A percentile compares a stretch with the other conserved stretches of the same genome.
phyloP scores from a whole-genome alignment of 345 rosid genomes.

The Salix exigua region DNA sequence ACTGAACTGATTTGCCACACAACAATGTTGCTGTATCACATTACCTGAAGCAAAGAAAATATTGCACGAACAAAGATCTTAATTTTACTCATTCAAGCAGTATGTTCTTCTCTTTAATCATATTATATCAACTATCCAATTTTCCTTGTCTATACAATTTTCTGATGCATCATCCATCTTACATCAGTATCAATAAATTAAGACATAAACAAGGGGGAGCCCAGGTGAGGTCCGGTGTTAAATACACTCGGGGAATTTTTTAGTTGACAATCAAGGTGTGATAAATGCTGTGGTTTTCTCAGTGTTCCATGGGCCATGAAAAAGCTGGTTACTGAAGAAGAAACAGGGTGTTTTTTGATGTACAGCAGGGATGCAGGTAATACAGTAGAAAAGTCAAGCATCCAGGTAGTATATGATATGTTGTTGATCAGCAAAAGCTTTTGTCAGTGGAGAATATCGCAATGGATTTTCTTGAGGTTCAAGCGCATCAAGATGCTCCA shows the following conservation, averaged over 20 bases:
- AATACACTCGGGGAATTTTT: background rate
- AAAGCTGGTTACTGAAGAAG: background rate
- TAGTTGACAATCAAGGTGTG: background rate
- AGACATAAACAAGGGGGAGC: background rate
- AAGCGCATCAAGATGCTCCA: slow-evolving; percentile 19
- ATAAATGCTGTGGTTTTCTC: background rate
- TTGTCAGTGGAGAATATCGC: slow-evolving; percentile 4
- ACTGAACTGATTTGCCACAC: no score
- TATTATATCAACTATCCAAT: background rate
- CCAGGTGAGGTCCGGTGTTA: background rate
- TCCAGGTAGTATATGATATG: background rate
- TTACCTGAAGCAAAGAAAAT: background rate
- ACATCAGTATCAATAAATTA: background rate
- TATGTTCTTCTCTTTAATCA: background rate
- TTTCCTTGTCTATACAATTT: slow-evolving; percentile 1
- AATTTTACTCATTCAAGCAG: background rate
- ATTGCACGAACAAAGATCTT: background rate
- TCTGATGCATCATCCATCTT: background rate
- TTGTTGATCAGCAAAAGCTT: background rate
- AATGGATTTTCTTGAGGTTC: slow-evolving; percentile 22
- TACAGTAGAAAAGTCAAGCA: background rate
- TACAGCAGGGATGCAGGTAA: background rate
- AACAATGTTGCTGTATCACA: no score
- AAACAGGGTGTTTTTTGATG: background rate
- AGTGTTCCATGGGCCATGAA: background rate